Percentiles rank a stretch among this genome's conserved stretches.
phyloP scores from a whole-genome alignment of 768 basidiomycete genomes.

The Rhodotorula sphaerocarpa region DNA sequence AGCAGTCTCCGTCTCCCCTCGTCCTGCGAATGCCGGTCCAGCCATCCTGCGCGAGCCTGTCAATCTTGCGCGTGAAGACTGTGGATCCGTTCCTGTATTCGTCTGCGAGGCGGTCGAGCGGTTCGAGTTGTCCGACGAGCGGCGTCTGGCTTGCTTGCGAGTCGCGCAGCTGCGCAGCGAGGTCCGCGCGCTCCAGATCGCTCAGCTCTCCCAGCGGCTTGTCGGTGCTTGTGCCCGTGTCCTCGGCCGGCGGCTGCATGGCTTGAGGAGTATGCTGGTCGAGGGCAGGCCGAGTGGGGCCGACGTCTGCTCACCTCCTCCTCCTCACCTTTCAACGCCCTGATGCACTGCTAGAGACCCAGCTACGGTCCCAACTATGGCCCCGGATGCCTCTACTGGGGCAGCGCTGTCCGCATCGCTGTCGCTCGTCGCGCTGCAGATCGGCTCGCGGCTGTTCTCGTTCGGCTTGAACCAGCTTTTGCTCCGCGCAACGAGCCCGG shows the following conservation, averaged over 20 bases:
- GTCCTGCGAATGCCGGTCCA: slow-evolving; percentile 62
- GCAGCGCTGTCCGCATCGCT: slow-evolving; percentile 49
- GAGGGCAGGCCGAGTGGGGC: too few species aligned
- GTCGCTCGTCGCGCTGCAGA: slow-evolving; percentile 71
- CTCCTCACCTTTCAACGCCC: too few species aligned
- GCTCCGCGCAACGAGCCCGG: slow-evolving; percentile 71
- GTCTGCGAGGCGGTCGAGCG: slow-evolving; percentile 39
- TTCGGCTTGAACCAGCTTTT: slow-evolving; percentile 83
- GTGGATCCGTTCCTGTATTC: slow-evolving; percentile 38
- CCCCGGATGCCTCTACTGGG: not conserved
- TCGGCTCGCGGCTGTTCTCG: slow-evolving; percentile 73
- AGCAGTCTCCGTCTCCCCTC: slow-evolving; percentile 72
- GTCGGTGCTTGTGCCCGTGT: too few species aligned
- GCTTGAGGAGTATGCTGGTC: too few species aligned
- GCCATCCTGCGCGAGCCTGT: slow-evolving; percentile 58
- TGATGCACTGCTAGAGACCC: too few species aligned
- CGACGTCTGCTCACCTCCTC: too few species aligned
- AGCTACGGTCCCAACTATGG: too few species aligned
- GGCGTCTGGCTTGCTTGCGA: slow-evolving; percentile 33
- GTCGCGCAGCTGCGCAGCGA: slow-evolving; percentile 30
- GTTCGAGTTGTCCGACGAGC: slow-evolving; percentile 43
- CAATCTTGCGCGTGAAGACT: slow-evolving; percentile 64
- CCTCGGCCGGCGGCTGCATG: too few species aligned
- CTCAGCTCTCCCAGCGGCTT: slow-evolving; percentile 18
- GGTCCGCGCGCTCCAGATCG: slow-evolving; percentile 30